These are phyloP conservation scores for Lentinus brumalis DNA, from an alignment of 768 basidiomycete species.

Conservation along the genomic window DNA sequence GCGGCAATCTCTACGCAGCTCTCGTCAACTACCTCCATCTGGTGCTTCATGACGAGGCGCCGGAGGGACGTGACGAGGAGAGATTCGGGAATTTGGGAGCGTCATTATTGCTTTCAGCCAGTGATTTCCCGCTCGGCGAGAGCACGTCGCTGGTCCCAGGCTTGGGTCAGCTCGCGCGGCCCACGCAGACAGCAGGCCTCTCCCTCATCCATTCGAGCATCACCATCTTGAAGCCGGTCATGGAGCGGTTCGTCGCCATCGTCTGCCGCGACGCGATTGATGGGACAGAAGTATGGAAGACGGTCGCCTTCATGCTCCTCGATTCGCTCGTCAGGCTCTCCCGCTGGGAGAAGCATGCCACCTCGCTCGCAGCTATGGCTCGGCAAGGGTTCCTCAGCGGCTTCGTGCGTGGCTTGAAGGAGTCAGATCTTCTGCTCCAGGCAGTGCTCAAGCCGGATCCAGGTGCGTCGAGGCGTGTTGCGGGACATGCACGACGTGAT, in stretches of 20 bases:
- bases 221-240: slow-evolving; percentile 60
- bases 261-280: slow-evolving; percentile 92
- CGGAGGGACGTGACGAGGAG: background rate
- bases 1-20: slow-evolving; percentile 93
- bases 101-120: slow-evolving; percentile 22
- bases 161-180: slow-evolving; percentile 7
- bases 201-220: slow-evolving; percentile 66
- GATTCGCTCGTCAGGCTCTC: slow-evolving; percentile 80
- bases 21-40: slow-evolving; percentile 89
- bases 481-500: background rate
- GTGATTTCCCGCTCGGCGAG: slow-evolving; percentile 40
- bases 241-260: slow-evolving; percentile 72
- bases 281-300: slow-evolving; percentile 96
- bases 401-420: slow-evolving; percentile 84
- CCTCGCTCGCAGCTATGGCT: slow-evolving; percentile 57
- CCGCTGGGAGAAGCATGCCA: slow-evolving; percentile 66
- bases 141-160: slow-evolving; percentile 32
- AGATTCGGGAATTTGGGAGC: slow-evolving; percentile 12
- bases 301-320: slow-evolving; percentile 88
- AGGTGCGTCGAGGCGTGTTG: slow-evolving; percentile 48
- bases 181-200: slow-evolving; percentile 25
- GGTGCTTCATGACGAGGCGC: slow-evolving; percentile 33
- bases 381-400: slow-evolving; percentile 78
- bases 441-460: slow-evolving; percentile 87
- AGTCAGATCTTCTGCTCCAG: slow-evolving; percentile 73